Base-by-base conservation (phyloP, 2,329 filamentous ascomycete genomes). In the Hirsutella minnesotensis region DNA sequence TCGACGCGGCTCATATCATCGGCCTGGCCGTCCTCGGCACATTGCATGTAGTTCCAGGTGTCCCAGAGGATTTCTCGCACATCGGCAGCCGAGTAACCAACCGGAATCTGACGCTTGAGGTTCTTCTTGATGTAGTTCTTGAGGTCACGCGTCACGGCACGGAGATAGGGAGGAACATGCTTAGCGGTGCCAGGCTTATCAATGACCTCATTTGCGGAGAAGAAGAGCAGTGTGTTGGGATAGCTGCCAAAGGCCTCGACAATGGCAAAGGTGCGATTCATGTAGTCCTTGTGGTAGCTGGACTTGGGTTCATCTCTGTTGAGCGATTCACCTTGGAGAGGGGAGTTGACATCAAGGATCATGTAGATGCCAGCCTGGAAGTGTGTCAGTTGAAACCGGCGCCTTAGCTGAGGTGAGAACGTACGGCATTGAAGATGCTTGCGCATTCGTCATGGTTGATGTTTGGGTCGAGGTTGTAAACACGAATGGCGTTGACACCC, bases 11-110 rank as follows among this genome's bases (percentile, higher is more conserved):
- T 83, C 57, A 74, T 69, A 57, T 82, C 72, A 42, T 68, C 59
- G n/a, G 61, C 55, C 37, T 77, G 69, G 40, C 66, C 71, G 13
- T 72, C 62, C 31, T 70, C 67, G 37, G 72, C 66, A 64, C 84
- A 89, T 58, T 83, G 73, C 65, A 88, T 70, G 65, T 85, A 89
- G 58, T 83, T 78, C 76, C 74, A 88, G 43, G 76, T 82, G 54
- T 89, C 85, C 57, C 80, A 70, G 20, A 89, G 74, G 36, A 86
- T 77, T 2, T 74, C 65, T 46, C 84, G 80, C 36, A 90, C 85
- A 58, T 89, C 84, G 39, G 84, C 84, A 46, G 84, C 84, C 7
- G 83, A 87, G 70, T 89, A 89, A 37, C 84, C 84, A 45, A 88
- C 81, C 19, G 84, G 83, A 50, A 89, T 83, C 46, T 65, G 53